Conservation (phyloP, 352 stramenopile genomes). For the Globisporangium radiosum region DNA sequence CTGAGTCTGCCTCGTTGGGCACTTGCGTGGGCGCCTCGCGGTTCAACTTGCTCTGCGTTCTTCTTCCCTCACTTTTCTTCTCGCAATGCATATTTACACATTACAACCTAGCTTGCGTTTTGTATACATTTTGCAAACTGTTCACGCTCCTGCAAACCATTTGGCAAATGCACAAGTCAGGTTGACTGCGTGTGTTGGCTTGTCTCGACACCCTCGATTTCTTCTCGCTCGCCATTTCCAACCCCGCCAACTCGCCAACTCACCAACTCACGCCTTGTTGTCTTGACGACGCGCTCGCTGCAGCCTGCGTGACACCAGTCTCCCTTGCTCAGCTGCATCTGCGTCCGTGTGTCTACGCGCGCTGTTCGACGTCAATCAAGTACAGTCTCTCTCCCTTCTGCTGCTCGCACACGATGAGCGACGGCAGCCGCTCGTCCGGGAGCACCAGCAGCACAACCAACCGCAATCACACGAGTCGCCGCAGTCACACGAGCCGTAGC, state of each 20-base stretch:
- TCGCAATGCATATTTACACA: no score
- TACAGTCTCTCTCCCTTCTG: background rate
- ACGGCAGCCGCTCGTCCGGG: conserved; percentile 5
- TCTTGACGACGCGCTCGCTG: no score
- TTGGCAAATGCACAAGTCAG: no score
- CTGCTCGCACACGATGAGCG: conserved; percentile 10
- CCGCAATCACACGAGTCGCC: background rate
- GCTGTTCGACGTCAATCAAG: no score
- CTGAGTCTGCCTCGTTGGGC: background rate
- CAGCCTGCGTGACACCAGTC: no score
- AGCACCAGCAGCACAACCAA: conserved; percentile 1
- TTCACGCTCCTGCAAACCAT: no score
- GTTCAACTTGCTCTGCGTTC: background rate
- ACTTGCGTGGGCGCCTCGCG: background rate
- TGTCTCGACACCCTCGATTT: background rate
- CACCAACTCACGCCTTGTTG: background rate
- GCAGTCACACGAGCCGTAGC: background rate
- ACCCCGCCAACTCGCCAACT: background rate
- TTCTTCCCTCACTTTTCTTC: background rate
- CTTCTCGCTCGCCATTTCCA: background rate
- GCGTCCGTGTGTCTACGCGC: background rate
- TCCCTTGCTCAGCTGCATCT: background rate
- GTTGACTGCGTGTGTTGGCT: background rate
- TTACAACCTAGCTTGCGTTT: no score
- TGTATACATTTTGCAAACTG: no score